These are phyloP conservation scores for Gyromitra esculenta DNA, from an alignment of 2,329 filamentous ascomycete species.

Conservation along the genomic window DNA sequence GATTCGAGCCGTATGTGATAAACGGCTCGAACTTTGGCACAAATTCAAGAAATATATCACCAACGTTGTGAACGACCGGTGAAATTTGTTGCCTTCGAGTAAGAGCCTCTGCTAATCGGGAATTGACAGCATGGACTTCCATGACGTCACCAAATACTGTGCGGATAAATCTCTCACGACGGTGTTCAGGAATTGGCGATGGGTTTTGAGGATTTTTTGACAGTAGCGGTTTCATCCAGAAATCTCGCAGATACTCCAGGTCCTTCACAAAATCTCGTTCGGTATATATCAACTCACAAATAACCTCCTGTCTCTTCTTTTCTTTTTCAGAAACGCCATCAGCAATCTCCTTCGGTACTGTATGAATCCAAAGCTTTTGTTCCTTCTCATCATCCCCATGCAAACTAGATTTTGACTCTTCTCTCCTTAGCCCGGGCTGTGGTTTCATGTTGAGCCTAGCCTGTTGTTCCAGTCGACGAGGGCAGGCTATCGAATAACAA, in stretches of 20 bases:
- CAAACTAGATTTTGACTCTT: constrained; percentile 74
- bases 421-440: constrained; percentile 81
- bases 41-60: constrained; percentile 92
- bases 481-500: constrained; percentile 98
- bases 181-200: constrained; percentile 87
- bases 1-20: constrained; percentile 93
- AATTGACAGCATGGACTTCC: constrained; percentile 92
- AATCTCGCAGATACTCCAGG: constrained; percentile 94
- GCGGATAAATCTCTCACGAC: constrained; percentile 88
- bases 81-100: constrained; percentile 90
- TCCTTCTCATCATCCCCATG: constrained; percentile 93
- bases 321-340: constrained; percentile 89
- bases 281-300: constrained; percentile 98
- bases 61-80: constrained; percentile 86
- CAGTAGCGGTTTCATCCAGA: constrained; percentile 94
- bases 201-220: constrained; percentile 71
- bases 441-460: constrained; percentile 93
- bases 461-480: constrained; percentile 90
- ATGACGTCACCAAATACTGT: constrained; percentile 96
- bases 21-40: constrained; percentile 95
- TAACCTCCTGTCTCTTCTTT: constrained; percentile 97
- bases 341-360: constrained; percentile 91
- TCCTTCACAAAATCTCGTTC: constrained; percentile 99
- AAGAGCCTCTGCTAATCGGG: constrained; percentile 83
- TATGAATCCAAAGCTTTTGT: constrained; percentile 99